phyloP scores from a whole-genome alignment of 2,329 filamentous ascomycete species.

The Fusarium clavum region DNA sequence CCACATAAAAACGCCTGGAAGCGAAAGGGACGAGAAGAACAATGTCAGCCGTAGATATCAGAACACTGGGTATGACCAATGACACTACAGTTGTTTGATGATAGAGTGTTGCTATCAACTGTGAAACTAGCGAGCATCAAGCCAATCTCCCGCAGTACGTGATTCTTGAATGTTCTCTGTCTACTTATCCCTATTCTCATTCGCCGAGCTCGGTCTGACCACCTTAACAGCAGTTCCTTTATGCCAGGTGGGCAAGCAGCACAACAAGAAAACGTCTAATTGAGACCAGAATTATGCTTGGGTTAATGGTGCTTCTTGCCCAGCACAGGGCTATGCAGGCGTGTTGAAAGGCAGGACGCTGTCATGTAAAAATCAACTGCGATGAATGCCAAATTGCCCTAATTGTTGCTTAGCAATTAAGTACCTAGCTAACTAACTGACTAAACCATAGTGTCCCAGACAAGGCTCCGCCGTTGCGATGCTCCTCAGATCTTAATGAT shows the following conservation, averaged over 20 bases:
- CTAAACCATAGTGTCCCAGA: conserved; percentile 23
- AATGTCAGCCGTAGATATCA: not conserved
- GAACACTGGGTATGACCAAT: not conserved
- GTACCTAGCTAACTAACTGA: conserved; percentile 18
- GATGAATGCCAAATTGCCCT: not conserved
- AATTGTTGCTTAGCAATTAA: conserved; percentile 20
- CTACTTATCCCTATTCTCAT: not conserved
- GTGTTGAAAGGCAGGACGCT: not conserved
- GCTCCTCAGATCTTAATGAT: conserved; percentile 32
- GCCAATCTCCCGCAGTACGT: not conserved
- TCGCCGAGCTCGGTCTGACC: not conserved
- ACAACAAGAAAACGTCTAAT: not conserved
- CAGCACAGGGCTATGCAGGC: not conserved
- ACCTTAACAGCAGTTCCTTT: not conserved
- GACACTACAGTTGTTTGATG: not conserved
- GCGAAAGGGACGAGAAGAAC: not conserved
- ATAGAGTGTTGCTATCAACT: too few relatives aligned
- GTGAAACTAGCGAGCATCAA: not conserved
- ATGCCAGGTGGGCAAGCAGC: not conserved
- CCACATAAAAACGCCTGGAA: not conserved
- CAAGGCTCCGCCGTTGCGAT: conserved; percentile 39
- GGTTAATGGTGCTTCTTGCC: not conserved
- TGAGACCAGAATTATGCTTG: not conserved
- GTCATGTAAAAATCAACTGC: not conserved
- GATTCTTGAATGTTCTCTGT: not conserved